Base-by-base conservation (phyloP, 164 flowering plant species). In the Aristolochia californica region DNA sequence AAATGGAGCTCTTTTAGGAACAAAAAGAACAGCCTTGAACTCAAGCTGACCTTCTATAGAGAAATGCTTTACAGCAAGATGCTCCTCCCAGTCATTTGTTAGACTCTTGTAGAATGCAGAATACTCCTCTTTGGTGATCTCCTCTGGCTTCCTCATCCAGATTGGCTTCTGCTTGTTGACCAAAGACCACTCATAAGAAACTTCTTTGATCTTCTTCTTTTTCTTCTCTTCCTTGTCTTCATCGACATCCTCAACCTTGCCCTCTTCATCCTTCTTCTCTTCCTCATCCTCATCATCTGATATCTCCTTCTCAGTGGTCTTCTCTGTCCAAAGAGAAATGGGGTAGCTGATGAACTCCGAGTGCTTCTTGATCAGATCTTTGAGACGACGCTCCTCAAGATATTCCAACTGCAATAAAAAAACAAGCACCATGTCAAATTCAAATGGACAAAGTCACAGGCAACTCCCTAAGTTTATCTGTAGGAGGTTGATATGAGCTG, bases 221-320 rank as follows among this genome's bases (percentile, higher is more conserved):
- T 54, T 62, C n/a, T 40, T 40, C 43, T 26, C 38, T 18, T 34
- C 75, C 16, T 68, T 71, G 63, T 68, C 68, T 17, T 67, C 71
- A 4, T 67, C 75, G 26, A 60, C 70, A 7, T 68, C 68, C 24
- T 65, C 72, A 0, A 60, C 68, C 44, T 64, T 43, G 13, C 67
- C 53, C 34, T 55, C 67, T 49, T 48, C 81, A 47, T 83, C 70
- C 70, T 77, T 75, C 38, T 57, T 26, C 25, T 43, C 43, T 22
- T 77, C 81, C 24, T 83, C 83, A 18, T 79, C 80, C 43, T 83
- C 83, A 64, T 70, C 73, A 23, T 77, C 81, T 16, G 70, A 62
- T 17, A 80, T 53, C 62, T 80, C 73, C 64, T 69, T 73, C 59
- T 73, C 77, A 12, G 73, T 73, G 21, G 76, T 73, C 66, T 73